Base-by-base conservation (phyloP, 495 filamentous ascomycete genomes). In the Trichoderma erinaceum region DNA sequence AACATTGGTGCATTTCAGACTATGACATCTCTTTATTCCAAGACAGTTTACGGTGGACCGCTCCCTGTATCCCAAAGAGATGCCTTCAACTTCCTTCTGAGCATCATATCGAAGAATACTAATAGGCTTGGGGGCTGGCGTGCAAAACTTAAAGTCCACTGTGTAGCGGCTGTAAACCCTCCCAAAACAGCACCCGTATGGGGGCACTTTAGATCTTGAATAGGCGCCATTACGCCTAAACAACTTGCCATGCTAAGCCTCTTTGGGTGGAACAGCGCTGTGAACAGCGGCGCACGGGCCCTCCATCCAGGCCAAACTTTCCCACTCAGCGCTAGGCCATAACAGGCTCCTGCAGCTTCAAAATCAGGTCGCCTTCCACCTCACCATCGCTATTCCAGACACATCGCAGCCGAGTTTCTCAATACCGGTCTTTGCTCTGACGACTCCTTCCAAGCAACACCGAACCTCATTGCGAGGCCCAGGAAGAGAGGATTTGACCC, bases 301-400 rank as follows among this genome's bases (percentile, higher is more conserved):
- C 29, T 29, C 56, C 25, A 15, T 16, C 29, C 56, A 61, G 56
- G 56, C 56, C 4, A 21, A 61, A 44, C 63, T 65, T 52, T 65
- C 63, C 63, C 29, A 65, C 35, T 44, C 63, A 41, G 63, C 63
- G 63, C 63, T 65, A 65, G 63, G 63, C 63, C 63, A 44, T 23
- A 65, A 65, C 63, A 44, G 35, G 27, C 13, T 23, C 35, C 32
- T 65, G 63, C 63, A 65, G 63, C 63, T 44, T 65, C 63, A 65
- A 65, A 65, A 65, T 65, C 63, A 65, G 63, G 56, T 61, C 56
- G 56, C 56, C 44, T 61, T 61, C 56, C 56, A 61, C 56, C 63
- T 44, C 63, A 41, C 63, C 63, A 44, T 41, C 56, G 29, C 56
- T 18, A 32, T 61, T 61, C 21, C 27, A 61, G n/a, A 11, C 63